A percentile compares a stretch with the other conserved stretches of the same genome.
Evolutionary conservation across 2,329 filamentous ascomycete species (phyloP).

Genomic region (Pseudogymnoascus destructans): DNA sequence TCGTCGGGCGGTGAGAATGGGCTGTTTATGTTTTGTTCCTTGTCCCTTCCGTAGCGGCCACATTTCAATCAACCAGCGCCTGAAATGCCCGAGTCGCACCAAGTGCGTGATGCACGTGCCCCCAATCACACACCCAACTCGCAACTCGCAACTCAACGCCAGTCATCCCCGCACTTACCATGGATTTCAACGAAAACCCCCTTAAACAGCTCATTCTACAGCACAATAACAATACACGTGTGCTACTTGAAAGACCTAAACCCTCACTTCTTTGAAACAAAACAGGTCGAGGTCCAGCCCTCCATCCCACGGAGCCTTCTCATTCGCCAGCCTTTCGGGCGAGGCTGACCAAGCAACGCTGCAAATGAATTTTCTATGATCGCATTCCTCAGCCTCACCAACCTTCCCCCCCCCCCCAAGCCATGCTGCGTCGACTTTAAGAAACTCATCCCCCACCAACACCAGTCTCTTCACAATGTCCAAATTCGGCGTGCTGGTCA

Average conservation of each 20-base stretch:
- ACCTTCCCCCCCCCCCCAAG: neutral
- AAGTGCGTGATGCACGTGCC: neutral
- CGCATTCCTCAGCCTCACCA: conserved; percentile 2
- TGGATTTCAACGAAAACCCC: neutral
- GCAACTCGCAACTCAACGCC: no score
- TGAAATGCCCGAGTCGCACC: neutral
- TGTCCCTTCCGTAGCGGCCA: neutral
- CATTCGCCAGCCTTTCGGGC: neutral
- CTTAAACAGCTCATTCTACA: neutral
- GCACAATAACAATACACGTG: neutral
- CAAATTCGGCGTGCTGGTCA: conserved; percentile 88
- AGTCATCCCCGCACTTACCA: neutral
- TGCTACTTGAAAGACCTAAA: neutral
- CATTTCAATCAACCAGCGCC: neutral
- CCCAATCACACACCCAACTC: neutral
- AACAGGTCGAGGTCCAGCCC: neutral
- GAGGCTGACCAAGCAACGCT: neutral
- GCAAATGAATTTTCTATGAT: conserved; percentile 5
- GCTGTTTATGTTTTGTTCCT: neutral
- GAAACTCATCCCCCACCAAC: neutral
- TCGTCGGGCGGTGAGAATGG: neutral
- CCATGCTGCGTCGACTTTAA: neutral
- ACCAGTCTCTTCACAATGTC: conserved; percentile 45
- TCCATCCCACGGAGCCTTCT: neutral
- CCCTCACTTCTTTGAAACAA: neutral